phyloP scores from a whole-genome alignment of 495 filamentous ascomycete species.

The Aspergillus indologenus region DNA sequence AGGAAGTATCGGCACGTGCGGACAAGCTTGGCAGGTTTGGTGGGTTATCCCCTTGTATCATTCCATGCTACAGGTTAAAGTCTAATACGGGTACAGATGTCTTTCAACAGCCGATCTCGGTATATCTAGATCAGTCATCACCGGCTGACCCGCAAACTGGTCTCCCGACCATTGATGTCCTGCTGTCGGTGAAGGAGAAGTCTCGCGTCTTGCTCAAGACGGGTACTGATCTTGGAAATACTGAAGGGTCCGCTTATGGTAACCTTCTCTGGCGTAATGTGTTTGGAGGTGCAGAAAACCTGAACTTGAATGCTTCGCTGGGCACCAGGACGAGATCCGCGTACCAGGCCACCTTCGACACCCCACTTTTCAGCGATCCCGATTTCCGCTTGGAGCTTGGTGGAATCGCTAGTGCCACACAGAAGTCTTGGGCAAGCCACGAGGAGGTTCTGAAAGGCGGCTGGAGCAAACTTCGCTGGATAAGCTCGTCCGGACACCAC shows the following conservation, averaged over 20 bases:
- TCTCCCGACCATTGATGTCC: constrained; percentile 71
- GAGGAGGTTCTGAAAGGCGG: constrained; percentile 86
- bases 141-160: constrained; percentile 54
- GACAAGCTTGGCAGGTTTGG: constrained; percentile 79
- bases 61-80: not conserved
- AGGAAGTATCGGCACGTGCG: constrained; percentile 61
- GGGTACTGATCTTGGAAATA: constrained; percentile 86
- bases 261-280: constrained; percentile 83
- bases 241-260: constrained; percentile 87
- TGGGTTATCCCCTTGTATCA: constrained; percentile 36
- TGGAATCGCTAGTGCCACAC: constrained; percentile 72
- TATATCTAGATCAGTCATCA: constrained; percentile 71
- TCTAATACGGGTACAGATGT: constrained; percentile 57
- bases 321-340: constrained; percentile 87
- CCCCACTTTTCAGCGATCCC: constrained; percentile 78
- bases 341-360: constrained; percentile 78
- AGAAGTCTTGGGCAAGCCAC: constrained; percentile 88
- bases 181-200: constrained; percentile 72
- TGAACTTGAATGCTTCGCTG: constrained; percentile 77
- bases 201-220: constrained; percentile 79
- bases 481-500: constrained; percentile 54
- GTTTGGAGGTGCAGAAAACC: constrained; percentile 89
- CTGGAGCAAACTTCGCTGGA: constrained; percentile 70
- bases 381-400: constrained; percentile 72
- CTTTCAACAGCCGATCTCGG: constrained; percentile 76